phyloP scores from a whole-genome alignment of 2,329 filamentous ascomycete species.

The Xylariaceae sp. region DNA sequence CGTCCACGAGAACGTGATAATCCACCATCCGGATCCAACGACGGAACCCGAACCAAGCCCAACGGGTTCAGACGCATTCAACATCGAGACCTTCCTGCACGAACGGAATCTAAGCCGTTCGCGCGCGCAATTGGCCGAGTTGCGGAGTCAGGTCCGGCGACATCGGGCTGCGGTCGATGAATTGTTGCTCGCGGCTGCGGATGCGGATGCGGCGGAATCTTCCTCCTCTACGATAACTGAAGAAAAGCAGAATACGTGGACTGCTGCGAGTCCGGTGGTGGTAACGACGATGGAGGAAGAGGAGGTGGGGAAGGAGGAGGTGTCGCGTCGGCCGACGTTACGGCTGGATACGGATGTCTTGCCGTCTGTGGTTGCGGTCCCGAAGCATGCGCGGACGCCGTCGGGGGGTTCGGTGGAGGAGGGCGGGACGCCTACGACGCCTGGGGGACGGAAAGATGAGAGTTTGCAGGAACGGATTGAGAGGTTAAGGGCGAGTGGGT shows the following conservation, averaged over 20 bases:
- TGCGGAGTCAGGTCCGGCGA: constrained; percentile 45
- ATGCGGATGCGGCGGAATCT: constrained; percentile 13
- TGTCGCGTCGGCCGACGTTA: constrained; percentile 4
- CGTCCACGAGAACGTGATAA: background rate
- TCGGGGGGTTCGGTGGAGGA: background rate
- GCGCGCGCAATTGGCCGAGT: constrained; percentile 42
- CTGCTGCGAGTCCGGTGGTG: background rate
- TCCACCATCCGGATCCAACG: background rate
- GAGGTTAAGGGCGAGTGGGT: constrained; percentile 48
- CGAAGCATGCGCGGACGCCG: background rate
- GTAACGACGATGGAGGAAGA: background rate
- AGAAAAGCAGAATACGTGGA: too few relatives aligned
- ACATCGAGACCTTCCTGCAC: constrained; percentile 36
- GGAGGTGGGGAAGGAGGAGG: background rate
- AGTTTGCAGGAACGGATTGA: constrained; percentile 47
- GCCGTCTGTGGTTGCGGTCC: background rate
- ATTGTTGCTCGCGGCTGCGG: constrained; percentile 28
- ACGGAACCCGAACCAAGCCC: too few relatives aligned
- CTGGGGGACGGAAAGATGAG: constrained; percentile 21
- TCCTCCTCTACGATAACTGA: too few relatives aligned
- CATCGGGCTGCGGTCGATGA: constrained; percentile 45
- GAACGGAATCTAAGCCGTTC: constrained; percentile 45
- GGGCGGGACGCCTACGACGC: constrained; percentile 1
- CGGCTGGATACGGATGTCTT: constrained; percentile 8
- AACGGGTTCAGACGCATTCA: constrained; percentile 18